Evolutionary conservation across 331 rosid species (phyloP), one percentile per base, ranked within the genome.

Genomic region (Rhamnella rubrinervis): DNA sequence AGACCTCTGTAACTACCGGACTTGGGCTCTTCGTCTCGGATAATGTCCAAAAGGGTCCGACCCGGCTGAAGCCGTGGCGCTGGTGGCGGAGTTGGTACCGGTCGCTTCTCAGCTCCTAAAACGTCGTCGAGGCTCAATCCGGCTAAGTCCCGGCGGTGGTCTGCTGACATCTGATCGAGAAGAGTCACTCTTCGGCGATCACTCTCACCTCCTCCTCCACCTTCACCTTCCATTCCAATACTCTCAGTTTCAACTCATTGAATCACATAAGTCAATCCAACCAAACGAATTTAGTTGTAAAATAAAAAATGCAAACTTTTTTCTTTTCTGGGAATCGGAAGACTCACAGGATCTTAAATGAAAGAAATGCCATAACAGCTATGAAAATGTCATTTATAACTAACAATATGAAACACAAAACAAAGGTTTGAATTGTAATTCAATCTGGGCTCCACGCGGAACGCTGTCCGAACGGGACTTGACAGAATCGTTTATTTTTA

Each of bases 1-100:
- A 63, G 55, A 11, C 62, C 82, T 41, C 61, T 77, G 23, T 37
- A 76, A 17, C 70, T 51, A 19, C 74, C 6, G 44, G 73, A 44
- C 28, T 60, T 66, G 31, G 82, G 84, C 39, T 85, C 84, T 39
- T 84, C 87, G 62, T 87, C 89, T 38, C 74, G 68, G 85, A 93
- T 87, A 23, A 88, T 81, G 19, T 93, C 97, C 0, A 87, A 56
- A 1, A 90, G 83, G 38, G 95, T 93, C 59, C 89, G 87, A 56
- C 68, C 61, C 59, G 76, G 62, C 20, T 65, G 76, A 19, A 72
- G 61, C 0, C 68, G n/a, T 18, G 80, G 71, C 40, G 63, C 38
- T 3, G 68, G 41, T 6, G 40, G 59, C 37, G 56, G 14, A 11
- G 70, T 25, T 39, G 70, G 56, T 18, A 59, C 14, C 7, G 68